Percentiles rank a stretch among this genome's conserved stretches.
These are phyloP conservation scores for Trichophyton benhamiae DNA, from an alignment of 2,329 filamentous ascomycete genomes.

Conservation along the genomic window DNA sequence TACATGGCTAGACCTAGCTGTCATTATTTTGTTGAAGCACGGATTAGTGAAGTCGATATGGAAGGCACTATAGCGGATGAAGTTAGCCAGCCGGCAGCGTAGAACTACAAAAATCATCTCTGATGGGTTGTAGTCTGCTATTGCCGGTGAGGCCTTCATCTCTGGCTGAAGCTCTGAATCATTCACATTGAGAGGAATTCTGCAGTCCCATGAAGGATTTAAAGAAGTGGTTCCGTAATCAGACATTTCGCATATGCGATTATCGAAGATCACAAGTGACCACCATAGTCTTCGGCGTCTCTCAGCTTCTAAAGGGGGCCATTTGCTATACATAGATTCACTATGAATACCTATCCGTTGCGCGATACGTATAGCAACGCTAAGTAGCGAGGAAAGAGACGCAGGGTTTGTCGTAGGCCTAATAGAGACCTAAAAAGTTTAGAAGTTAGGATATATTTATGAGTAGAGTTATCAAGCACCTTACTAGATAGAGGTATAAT, in stretches of 20 bases:
- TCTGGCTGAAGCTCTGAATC: slow-evolving; percentile 31
- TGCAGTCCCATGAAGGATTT: slow-evolving; percentile 35
- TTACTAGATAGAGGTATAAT: background rate
- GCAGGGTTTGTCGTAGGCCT: slow-evolving; percentile 5
- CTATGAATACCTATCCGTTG: slow-evolving; percentile 56
- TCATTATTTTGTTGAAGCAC: background rate
- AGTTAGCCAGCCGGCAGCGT: background rate
- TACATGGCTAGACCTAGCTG: background rate
- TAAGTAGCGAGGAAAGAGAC: slow-evolving; percentile 34
- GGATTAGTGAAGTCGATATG: background rate
- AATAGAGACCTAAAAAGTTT: background rate
- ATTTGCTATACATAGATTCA: slow-evolving; percentile 41
- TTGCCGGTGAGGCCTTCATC: slow-evolving; percentile 25
- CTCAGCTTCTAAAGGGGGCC: slow-evolving; percentile 48
- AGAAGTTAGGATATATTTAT: background rate
- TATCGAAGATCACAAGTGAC: slow-evolving; percentile 57
- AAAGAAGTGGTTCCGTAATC: slow-evolving; percentile 31
- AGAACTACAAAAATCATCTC: background rate
- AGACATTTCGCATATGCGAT: slow-evolving; percentile 55
- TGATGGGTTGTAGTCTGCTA: background rate
- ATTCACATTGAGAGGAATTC: slow-evolving; percentile 32
- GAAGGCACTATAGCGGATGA: background rate
- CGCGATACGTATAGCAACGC: slow-evolving; percentile 54
- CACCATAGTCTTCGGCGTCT: slow-evolving; percentile 63
- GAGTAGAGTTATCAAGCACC: slow-evolving; percentile 29